Percentiles rank a stretch among this genome's conserved stretches.
Evolutionary conservation across 2,329 filamentous ascomycete species (phyloP).

Genomic region (Aspergillus spinulosporus): DNA sequence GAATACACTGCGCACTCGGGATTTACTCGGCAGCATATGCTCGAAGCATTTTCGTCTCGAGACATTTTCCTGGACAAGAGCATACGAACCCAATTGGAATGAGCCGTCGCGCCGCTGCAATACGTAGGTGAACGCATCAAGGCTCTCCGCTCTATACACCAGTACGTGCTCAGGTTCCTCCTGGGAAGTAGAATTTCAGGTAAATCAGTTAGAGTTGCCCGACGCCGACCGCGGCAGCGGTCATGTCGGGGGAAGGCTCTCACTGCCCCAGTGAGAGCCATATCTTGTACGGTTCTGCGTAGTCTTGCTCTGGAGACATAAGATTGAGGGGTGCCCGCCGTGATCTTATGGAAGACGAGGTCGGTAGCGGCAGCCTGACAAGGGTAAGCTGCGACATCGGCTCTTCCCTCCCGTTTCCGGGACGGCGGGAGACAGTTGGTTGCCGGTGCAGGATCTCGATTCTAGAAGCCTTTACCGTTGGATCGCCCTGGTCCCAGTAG

Average conservation of each 20-base stretch:
- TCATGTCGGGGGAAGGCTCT: no score
- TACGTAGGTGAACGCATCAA: background rate
- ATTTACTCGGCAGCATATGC: background rate
- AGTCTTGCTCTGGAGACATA: background rate
- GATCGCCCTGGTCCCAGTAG: background rate
- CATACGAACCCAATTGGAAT: background rate
- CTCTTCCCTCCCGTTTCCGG: background rate
- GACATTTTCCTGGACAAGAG: background rate
- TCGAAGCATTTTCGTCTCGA: background rate
- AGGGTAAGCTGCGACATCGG: constrained; percentile 9
- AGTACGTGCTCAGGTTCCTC: background rate
- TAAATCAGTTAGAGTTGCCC: background rate
- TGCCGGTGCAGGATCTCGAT: background rate
- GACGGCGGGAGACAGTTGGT: background rate
- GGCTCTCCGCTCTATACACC: background rate
- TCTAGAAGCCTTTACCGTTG: background rate
- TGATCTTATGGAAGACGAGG: background rate
- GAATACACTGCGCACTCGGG: background rate
- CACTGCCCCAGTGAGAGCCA: no score
- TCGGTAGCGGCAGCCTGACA: no score
- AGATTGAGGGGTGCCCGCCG: background rate
- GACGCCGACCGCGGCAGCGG: no score
- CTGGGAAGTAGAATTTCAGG: background rate
- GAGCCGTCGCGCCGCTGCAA: background rate
- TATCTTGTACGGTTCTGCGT: no score